phyloP scores from a whole-genome alignment of 1,284 basidiomycete genomes.

The Coniophora puteana region DNA sequence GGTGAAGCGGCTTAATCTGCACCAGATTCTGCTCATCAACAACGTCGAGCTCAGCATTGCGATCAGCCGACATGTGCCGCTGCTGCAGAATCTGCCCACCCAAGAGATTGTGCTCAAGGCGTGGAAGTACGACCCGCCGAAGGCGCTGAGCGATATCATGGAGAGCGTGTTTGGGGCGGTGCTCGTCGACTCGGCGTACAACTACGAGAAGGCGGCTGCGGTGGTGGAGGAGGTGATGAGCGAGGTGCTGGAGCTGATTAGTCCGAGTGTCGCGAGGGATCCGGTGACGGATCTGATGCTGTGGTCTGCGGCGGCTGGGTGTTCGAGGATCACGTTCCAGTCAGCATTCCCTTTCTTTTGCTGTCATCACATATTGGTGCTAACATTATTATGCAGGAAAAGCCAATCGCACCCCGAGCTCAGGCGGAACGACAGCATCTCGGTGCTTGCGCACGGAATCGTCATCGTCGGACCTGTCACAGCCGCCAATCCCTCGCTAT shows the following conservation, averaged over 20 bases:
- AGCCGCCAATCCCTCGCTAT: slow-evolving; percentile 49
- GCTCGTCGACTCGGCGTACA: slow-evolving; percentile 74
- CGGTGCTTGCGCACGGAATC: slow-evolving; percentile 55
- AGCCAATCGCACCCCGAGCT: slow-evolving; percentile 38
- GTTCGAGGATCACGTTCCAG: slow-evolving; percentile 44
- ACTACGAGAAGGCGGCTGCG: slow-evolving; percentile 59
- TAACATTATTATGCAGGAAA: slow-evolving; percentile 35
- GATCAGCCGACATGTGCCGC: slow-evolving; percentile 55
- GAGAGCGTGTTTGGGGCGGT: slow-evolving; percentile 85
- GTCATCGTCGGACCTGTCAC: slow-evolving; percentile 56
- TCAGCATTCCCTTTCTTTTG: slow-evolving; percentile 22
- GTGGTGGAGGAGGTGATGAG: slow-evolving; percentile 60
- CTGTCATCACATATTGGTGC: slow-evolving; percentile 11
- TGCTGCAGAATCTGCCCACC: slow-evolving; percentile 50
- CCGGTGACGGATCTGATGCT: slow-evolving; percentile 65
- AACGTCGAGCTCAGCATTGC: slow-evolving; percentile 65
- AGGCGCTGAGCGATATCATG: slow-evolving; percentile 71
- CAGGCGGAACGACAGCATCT: slow-evolving; percentile 46
- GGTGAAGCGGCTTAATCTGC: slow-evolving; percentile 61
- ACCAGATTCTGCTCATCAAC: slow-evolving; percentile 68
- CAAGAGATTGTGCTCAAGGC: slow-evolving; percentile 62
- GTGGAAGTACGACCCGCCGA: slow-evolving; percentile 83
- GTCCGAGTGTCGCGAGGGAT: slow-evolving; percentile 56
- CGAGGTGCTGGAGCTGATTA: slow-evolving; percentile 54
- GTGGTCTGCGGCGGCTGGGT: slow-evolving; percentile 58